Evolutionary conservation across 305 asterid genomes (phyloP).

Genomic region (Fraxinus platypoda): DNA sequence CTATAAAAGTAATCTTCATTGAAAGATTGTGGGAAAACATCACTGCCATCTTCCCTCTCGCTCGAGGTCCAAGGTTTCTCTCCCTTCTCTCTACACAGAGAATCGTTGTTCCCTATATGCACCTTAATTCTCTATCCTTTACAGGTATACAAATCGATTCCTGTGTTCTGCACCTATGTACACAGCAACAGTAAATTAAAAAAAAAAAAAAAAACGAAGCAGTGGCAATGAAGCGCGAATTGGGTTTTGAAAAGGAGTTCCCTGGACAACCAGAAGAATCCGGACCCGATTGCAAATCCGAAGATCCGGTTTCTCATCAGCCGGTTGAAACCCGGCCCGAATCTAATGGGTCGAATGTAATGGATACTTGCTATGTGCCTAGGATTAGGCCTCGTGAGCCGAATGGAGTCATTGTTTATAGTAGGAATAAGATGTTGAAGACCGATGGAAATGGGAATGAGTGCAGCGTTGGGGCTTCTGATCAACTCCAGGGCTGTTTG

Average conservation of each 20-base stretch:
- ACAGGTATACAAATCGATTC: background rate
- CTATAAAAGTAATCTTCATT: background rate
- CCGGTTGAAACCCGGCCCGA: conserved; percentile 21
- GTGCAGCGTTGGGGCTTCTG: conserved; percentile 26
- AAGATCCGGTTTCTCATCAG: conserved; percentile 15
- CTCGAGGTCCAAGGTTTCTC: background rate
- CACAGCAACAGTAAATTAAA: conserved; percentile 28
- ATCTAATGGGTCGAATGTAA: conserved; percentile 25
- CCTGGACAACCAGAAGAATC: conserved; percentile 18
- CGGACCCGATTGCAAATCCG: conserved; percentile 17
- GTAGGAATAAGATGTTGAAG: conserved; percentile 69
- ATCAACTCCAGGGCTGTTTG: conserved; percentile 23
- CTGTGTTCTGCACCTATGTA: background rate
- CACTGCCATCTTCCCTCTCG: background rate
- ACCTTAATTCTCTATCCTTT: background rate
- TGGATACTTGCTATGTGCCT: conserved; percentile 36
- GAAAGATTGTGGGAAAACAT: background rate
- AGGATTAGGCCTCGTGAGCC: conserved; percentile 54
- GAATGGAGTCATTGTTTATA: conserved; percentile 60
- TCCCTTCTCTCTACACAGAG: background rate
- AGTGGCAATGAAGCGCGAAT: conserved; percentile 36
- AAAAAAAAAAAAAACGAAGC: conserved; percentile 16
- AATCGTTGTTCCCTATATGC: background rate
- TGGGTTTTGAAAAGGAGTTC: conserved; percentile 28
- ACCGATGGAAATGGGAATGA: conserved; percentile 21